Conservation (phyloP, 441 rosid genomes). For the Adansonia gregorii region DNA sequence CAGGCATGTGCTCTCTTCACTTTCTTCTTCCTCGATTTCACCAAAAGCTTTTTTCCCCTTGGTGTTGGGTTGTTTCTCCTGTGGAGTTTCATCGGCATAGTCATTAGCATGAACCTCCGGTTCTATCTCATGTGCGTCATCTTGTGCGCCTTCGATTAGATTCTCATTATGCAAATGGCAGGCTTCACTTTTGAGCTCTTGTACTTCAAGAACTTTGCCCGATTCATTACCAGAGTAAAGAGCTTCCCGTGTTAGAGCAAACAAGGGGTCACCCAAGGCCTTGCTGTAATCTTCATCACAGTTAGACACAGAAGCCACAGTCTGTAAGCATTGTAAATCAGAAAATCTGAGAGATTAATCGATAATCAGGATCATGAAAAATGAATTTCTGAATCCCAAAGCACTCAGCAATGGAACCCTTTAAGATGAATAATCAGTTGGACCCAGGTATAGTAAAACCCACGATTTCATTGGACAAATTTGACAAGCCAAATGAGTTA, state of each 20-base stretch:
- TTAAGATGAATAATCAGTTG: slow-evolving; percentile 3
- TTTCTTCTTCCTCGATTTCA: slow-evolving; percentile 66
- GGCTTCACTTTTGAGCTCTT: slow-evolving; percentile 30
- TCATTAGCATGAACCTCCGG: slow-evolving; percentile 29
- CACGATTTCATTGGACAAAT: background rate
- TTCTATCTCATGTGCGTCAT: slow-evolving; percentile 27
- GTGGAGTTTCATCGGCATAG: slow-evolving; percentile 13
- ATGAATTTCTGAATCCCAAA: slow-evolving; percentile 4
- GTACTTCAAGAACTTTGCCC: slow-evolving; percentile 30
- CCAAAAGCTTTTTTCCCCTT: slow-evolving; percentile 30
- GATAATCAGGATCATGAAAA: slow-evolving; percentile 5
- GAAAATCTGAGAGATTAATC: slow-evolving; percentile 27
- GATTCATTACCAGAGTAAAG: slow-evolving; percentile 46
- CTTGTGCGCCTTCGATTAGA: slow-evolving; percentile 30
- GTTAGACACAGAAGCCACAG: slow-evolving; percentile 58
- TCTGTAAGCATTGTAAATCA: slow-evolving; percentile 48
- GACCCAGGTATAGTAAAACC: background rate
- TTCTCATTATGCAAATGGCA: slow-evolving; percentile 28
- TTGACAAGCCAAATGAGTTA: slow-evolving; percentile 14
- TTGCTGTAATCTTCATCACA: slow-evolving; percentile 60
- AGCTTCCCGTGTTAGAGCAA: slow-evolving; percentile 55
- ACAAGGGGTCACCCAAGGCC: slow-evolving; percentile 70
- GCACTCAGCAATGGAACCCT: slow-evolving; percentile 13
- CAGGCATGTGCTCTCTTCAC: slow-evolving; percentile 28
- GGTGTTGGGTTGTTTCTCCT: slow-evolving; percentile 39